A percentile compares a stretch with the other conserved stretches of the same genome.
Conservation (phyloP, 2,329 filamentous ascomycete species). For the Leptographium galeiforme region DNA sequence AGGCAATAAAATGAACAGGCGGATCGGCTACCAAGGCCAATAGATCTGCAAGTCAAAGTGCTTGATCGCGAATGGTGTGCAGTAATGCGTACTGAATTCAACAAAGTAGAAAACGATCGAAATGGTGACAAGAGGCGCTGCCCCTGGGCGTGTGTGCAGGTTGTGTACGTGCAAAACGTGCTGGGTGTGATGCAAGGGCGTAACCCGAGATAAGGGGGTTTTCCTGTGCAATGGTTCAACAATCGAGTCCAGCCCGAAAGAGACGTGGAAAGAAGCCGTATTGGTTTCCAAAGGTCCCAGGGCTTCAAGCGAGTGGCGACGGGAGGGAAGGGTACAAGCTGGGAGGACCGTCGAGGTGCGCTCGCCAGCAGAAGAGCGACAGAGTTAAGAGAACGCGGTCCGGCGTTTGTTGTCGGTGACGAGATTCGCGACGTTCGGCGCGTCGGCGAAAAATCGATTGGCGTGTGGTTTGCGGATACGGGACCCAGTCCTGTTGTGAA, state of each 20-base stretch:
- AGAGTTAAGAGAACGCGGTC: background rate
- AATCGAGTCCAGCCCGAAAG: constrained; percentile 21
- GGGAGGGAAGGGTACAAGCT: background rate
- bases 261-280: constrained; percentile 7
- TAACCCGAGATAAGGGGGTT: background rate
- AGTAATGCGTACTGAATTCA: background rate
- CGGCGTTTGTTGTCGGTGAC: constrained; percentile 1
- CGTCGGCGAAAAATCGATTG: constrained; percentile 17
- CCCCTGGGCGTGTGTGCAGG: constrained; percentile 7
- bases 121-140: constrained; percentile 9
- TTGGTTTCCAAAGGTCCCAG: constrained; percentile 4
- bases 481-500: constrained; percentile 9
- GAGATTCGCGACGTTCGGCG: constrained; percentile 21
- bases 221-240: background rate
- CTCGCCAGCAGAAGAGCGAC: constrained; percentile 6
- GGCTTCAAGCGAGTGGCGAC: constrained; percentile 16
- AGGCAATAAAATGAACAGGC: background rate
- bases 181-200: background rate
- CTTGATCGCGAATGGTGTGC: background rate
- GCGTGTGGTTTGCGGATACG: constrained; percentile 4
- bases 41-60: background rate
- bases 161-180: constrained; percentile 1
- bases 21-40: background rate
- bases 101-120: background rate
- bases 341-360: constrained; percentile 14